Base-by-base conservation (phyloP, 164 flowering plant genomes). In the Sedum album region DNA sequence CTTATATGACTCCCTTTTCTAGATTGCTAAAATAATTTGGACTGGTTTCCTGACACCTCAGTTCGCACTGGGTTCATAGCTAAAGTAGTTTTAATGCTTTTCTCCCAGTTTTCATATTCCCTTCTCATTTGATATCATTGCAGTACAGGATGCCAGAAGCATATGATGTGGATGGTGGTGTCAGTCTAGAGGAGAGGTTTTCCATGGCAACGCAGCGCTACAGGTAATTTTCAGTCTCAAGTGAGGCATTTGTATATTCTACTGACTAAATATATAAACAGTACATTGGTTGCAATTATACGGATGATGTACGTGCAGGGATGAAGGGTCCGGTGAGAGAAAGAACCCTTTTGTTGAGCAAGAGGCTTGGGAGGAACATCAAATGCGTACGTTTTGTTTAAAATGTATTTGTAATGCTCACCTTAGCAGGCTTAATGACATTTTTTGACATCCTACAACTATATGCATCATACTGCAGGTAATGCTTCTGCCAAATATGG, bases 351-450 rank as follows among this genome's bases (percentile, higher is more conserved):
- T 92, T 82, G 97, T 97, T 11, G 99, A 95, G 73, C 97, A 95
- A 76, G 99, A 95, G 76, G 99, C 99, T 53, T 95, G 99, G 99
- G 99, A 94, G 76, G 96, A 95, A 18, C 92, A 95, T 79, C 99
- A 95, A 77, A 95, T 90, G 70, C 91, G 97, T 88, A 83, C 57
- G 13, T 66, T 57, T 14, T 64, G 13, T 57, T 55, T 9, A n/a
- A n/a, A 69, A 44, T 20, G 38, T 71, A 8, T 23, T 64, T 30
- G 35, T n/a, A 7, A 30, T 23, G 11, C 65, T 61, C n/a, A n/a
- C 20, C 71, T 33, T 65, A 31, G 36, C 26, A 31, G 48, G 51
- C 48, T 18, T 21, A 35, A 38, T 25, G 21, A 41, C n/a, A 65
- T n/a, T n/a, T n/a, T n/a, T n/a, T n/a, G 30, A 15, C 13, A 36